These are phyloP conservation scores for Cryptococcus sp. DNA, from an alignment of 1,284 basidiomycete species.

Conservation along the genomic window DNA sequence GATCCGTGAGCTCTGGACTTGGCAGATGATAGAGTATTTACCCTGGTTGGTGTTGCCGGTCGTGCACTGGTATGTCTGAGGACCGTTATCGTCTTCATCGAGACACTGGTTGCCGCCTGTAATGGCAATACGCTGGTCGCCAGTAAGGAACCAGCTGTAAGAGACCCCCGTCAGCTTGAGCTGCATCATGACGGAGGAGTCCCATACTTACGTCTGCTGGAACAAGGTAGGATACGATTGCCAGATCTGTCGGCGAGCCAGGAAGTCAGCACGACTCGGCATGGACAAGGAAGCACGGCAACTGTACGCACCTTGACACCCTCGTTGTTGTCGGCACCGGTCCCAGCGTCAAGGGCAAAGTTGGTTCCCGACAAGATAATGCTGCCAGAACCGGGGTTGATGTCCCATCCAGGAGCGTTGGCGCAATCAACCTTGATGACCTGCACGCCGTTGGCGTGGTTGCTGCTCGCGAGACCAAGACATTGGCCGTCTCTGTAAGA, in stretches of 20 bases:
- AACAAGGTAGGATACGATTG: conserved; percentile 22
- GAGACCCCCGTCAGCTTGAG: background rate
- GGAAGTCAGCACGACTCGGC: background rate
- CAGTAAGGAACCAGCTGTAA: conserved; percentile 28
- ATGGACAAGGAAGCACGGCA: background rate
- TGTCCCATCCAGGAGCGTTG: conserved; percentile 20
- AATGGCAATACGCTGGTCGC: conserved; percentile 40
- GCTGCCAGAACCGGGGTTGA: conserved; percentile 23
- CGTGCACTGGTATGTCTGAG: conserved; percentile 42
- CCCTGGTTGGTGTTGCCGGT: conserved; percentile 38
- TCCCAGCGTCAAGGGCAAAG: conserved; percentile 34
- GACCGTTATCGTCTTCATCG: conserved; percentile 32
- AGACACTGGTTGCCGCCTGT: conserved; percentile 41
- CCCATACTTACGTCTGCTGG: conserved; percentile 23
- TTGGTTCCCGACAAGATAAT: conserved; percentile 20
- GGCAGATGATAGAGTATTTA: conserved; percentile 7
- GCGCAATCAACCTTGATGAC: conserved; percentile 14
- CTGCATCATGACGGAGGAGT: background rate
- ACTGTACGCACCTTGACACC: conserved; percentile 18
- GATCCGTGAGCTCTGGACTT: background rate
- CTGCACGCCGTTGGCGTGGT: conserved; percentile 8
- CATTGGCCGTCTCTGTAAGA: conserved; percentile 16
- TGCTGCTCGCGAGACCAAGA: conserved; percentile 10
- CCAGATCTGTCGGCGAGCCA: conserved; percentile 14
- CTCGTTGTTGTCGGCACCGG: conserved; percentile 19